phyloP scores from a whole-genome alignment of 1,139 yeast genomes.

The Protomyces macrosporus region DNA sequence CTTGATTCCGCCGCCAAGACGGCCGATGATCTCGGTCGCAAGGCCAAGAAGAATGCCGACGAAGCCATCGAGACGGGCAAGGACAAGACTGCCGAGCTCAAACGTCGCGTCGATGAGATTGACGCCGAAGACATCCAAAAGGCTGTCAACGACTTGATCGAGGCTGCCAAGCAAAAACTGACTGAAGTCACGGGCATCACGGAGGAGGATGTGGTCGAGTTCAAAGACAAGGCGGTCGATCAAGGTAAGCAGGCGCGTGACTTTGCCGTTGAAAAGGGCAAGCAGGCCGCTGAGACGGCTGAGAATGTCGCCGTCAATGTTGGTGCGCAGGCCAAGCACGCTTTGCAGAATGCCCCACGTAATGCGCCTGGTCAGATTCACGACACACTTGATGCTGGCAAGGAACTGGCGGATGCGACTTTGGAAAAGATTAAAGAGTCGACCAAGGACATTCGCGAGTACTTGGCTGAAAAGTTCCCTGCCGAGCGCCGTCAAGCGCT shows the following conservation, averaged over 20 bases:
- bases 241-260: slow-evolving; percentile 6
- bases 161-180: slow-evolving; percentile 1
- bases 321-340: slow-evolving; percentile 20
- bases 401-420: slow-evolving; percentile 10
- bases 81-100: slow-evolving; percentile 3
- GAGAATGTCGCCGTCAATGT: slow-evolving; percentile 11
- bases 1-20: slow-evolving; percentile 1
- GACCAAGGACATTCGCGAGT: slow-evolving; percentile 14
- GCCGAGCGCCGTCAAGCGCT: slow-evolving; percentile 14
- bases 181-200: slow-evolving; percentile 1
- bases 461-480: slow-evolving; percentile 16
- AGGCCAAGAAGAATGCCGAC: slow-evolving; percentile 25
- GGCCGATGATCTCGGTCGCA: neutral
- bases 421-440: slow-evolving; percentile 21
- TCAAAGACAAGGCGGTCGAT: neutral
- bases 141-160: neutral
- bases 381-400: slow-evolving; percentile 18
- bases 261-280: slow-evolving; percentile 6
- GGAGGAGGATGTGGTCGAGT: slow-evolving; percentile 13
- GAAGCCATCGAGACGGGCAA: slow-evolving; percentile 12
- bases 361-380: slow-evolving; percentile 22
- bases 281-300: slow-evolving; percentile 2
- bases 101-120: neutral
- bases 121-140: neutral
- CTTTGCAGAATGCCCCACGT: slow-evolving; percentile 19